A percentile compares a stretch with the other conserved stretches of the same genome.
Evolutionary conservation across 352 stramenopile species (phyloP).

Genomic region (Phytopythium chamaehyphon): DNA sequence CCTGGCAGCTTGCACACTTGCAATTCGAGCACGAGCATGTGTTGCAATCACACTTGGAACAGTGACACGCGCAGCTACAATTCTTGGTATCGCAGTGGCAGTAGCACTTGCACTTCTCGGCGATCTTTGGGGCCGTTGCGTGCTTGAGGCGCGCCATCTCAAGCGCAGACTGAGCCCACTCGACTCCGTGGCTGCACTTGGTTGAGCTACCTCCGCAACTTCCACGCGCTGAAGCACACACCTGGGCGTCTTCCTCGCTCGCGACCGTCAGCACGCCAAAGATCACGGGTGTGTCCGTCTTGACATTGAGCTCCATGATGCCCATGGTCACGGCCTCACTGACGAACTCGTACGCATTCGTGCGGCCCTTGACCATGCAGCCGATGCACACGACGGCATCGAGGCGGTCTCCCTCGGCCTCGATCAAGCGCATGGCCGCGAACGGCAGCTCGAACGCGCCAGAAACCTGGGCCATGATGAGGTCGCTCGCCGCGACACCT

Average conservation of each 20-base stretch:
- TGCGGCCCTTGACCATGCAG: slow-evolving; percentile 93
- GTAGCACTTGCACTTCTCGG: slow-evolving; percentile 19
- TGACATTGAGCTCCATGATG: slow-evolving; percentile 95
- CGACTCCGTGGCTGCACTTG: slow-evolving; percentile 47
- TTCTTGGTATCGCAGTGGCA: slow-evolving; percentile 28
- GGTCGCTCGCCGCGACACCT: slow-evolving; percentile 37
- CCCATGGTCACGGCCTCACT: slow-evolving; percentile 90
- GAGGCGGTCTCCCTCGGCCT: slow-evolving; percentile 74
- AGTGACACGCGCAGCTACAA: slow-evolving; percentile 35
- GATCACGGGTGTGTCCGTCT: slow-evolving; percentile 80
- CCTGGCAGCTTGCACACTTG: slow-evolving; percentile 28
- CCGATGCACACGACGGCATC: slow-evolving; percentile 96
- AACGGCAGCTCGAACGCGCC: slow-evolving; percentile 96
- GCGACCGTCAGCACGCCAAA: slow-evolving; percentile 93
- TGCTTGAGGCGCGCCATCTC: slow-evolving; percentile 90
- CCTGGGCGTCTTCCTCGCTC: slow-evolving; percentile 89
- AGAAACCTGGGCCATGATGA: slow-evolving; percentile 76
- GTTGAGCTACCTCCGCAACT: slow-evolving; percentile 20
- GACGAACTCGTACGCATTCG: slow-evolving; percentile 98
- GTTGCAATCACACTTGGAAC: slow-evolving; percentile 19
- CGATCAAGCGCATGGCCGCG: slow-evolving; percentile 76
- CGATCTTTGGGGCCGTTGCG: slow-evolving; percentile 19
- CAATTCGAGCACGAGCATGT: slow-evolving; percentile 23
- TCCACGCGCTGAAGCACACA: slow-evolving; percentile 44
- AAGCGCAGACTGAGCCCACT: slow-evolving; percentile 62